A percentile compares a stretch with the other conserved stretches of the same genome.
These are phyloP conservation scores for Radiomyces spectabilis DNA, from an alignment of 192 early-diverging fungal species.

Conservation along the genomic window DNA sequence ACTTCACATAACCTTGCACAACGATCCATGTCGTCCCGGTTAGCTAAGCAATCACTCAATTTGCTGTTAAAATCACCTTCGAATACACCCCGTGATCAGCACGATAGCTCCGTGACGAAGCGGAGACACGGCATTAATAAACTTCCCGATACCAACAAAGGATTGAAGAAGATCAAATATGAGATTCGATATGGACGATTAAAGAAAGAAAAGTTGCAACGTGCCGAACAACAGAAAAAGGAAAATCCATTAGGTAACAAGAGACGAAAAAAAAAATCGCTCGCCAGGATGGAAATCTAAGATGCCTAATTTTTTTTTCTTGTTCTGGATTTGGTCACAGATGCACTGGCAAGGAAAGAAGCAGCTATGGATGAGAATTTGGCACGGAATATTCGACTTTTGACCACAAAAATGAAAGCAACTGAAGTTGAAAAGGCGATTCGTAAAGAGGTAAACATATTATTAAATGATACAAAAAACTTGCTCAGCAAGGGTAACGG, in stretches of 20 bases:
- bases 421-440: neutral
- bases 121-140: no score
- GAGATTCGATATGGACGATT: slow-evolving; percentile 36
- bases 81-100: no score
- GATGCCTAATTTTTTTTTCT: neutral
- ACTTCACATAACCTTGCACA: neutral
- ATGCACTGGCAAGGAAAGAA: neutral
- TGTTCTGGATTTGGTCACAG: neutral
- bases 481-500: neutral
- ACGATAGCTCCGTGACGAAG: no score
- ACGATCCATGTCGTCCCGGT: slow-evolving; percentile 1
- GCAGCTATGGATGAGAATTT: neutral
- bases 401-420: neutral
- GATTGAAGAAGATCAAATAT: slow-evolving; percentile 38
- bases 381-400: neutral
- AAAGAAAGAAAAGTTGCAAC: slow-evolving; percentile 5
- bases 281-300: neutral
- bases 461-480: neutral
- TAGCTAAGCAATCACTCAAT: slow-evolving; percentile 2
- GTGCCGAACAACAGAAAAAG: slow-evolving; percentile 20
- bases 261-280: neutral
- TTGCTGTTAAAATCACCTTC: neutral
- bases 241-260: slow-evolving; percentile 36
- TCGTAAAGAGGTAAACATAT: neutral
- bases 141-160: slow-evolving; percentile 33